Evolutionary conservation across 345 rosid genomes (phyloP).

Genomic region (Microthlaspi erraticum): DNA sequence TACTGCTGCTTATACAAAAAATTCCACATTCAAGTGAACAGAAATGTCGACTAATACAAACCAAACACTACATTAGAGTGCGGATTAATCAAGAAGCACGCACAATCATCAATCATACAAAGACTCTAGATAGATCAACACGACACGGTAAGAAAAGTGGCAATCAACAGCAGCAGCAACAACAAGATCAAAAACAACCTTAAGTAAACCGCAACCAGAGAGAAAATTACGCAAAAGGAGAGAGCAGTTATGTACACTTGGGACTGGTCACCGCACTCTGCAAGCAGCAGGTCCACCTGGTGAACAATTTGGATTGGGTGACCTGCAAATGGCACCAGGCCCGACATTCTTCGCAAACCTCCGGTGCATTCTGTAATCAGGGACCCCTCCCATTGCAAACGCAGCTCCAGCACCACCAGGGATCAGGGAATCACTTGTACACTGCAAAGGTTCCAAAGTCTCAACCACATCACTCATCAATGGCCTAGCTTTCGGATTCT

Average conservation of each 20-base stretch:
- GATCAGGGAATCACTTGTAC: constrained; percentile 50
- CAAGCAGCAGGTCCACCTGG: constrained; percentile 80
- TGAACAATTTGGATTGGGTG: constrained; percentile 77
- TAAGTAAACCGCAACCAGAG: constrained; percentile 47
- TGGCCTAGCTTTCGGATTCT: constrained; percentile 97
- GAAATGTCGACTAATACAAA: constrained; percentile 24
- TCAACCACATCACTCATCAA: constrained; percentile 96
- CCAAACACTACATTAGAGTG: constrained; percentile 25
- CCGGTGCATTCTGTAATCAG: constrained; percentile 61
- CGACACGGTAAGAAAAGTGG: constrained; percentile 22
- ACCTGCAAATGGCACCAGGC: constrained; percentile 77
- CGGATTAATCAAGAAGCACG: constrained; percentile 15
- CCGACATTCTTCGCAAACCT: constrained; percentile 74
- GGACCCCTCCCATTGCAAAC: constrained; percentile 76
- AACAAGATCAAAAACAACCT: constrained; percentile 40
- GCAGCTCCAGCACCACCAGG: constrained; percentile 50
- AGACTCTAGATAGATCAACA: constrained; percentile 42
- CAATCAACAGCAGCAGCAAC: constrained; percentile 44
- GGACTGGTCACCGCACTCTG: constrained; percentile 73
- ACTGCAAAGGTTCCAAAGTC: constrained; percentile 90
- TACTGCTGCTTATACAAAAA: constrained; percentile 37
- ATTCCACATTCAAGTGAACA: constrained; percentile 32
- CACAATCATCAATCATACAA: constrained; percentile 33
- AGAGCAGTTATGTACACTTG: constrained; percentile 49
- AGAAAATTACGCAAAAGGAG: constrained; percentile 43